A percentile compares a stretch with the other conserved stretches of the same genome.
phyloP scores from a whole-genome alignment of 192 early-diverging fungal species.

The Radiomyces spectabilis region DNA sequence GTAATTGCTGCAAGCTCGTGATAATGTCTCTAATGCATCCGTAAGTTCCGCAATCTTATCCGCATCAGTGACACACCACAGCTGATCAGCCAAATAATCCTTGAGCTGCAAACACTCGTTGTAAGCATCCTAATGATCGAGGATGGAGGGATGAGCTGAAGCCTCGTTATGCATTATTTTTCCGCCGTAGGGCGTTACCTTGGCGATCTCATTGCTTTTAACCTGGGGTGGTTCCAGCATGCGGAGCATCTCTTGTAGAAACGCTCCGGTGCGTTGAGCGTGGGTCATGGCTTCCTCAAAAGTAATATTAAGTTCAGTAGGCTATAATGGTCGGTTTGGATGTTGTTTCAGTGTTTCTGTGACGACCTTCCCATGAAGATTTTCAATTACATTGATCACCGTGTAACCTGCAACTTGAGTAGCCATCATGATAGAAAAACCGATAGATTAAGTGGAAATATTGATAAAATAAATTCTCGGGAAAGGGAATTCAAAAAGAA shows the following conservation, averaged over 20 bases:
- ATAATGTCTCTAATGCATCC: background rate
- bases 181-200: background rate
- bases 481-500: background rate
- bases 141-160: background rate
- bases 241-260: background rate
- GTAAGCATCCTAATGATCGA: background rate
- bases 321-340: background rate
- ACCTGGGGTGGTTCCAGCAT: background rate
- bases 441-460: background rate
- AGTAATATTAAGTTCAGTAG: background rate
- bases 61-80: background rate
- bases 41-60: background rate
- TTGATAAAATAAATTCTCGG: background rate
- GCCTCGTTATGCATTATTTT: background rate
- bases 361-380: background rate
- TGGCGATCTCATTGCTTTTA: background rate
- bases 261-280: background rate
- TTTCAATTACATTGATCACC: background rate
- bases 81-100: background rate
- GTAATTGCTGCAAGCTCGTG: background rate
- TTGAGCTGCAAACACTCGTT: background rate
- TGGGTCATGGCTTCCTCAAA: background rate
- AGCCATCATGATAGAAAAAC: background rate
- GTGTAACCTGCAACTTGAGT: slow-evolving; percentile 2
- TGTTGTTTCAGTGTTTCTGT: background rate